Base-by-base conservation (phyloP, 2,329 filamentous ascomycete genomes). In the Scolecobasidium constrictum region DNA sequence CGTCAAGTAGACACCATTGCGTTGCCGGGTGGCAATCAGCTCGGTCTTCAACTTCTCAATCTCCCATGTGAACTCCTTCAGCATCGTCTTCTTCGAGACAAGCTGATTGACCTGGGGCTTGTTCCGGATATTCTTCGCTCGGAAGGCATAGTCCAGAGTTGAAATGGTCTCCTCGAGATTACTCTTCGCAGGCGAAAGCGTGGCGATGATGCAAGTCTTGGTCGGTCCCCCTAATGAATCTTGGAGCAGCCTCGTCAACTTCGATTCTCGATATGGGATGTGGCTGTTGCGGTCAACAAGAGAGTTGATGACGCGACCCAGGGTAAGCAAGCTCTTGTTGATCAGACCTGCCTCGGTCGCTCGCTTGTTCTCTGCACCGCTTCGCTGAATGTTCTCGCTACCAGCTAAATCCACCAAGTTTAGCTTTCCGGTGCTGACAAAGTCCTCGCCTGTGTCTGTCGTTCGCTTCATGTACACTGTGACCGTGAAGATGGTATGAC, bases 91-190 rank as follows among this genome's bases (percentile, higher is more conserved):
- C 64, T 96, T 98, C 49, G 86, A 88, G 49, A 96, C 78, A 56
- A 86, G 76, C 38, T 86, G 84, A 62, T 96, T 98, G 53, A 94
- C 73, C 56, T 98, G 92, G 1, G 92, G 93, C 63, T 95, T 95
- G 63, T 98, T 98, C 39, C 86, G 83, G 54, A 98, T 98, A 52
- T 98, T 96, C 69, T 98, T 98, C 13, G 92, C 92, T 37, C 92
- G 78, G 65, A 96, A 96, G 9, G 92, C 93, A 57, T 98, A 98
- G 60, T 98, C 92, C 2, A 98, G 73, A 0, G 93, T 98, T 1
- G 92, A 96, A 47, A 98, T 96, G 0, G 93, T 98, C 62, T 98
- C 92, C 56, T 98, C 92, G 1, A 98, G 70, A 53, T 96, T 98
- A 62, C 82, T 88, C 62, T 92, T 93, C 5, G 88, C 86, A 1